Conservation (phyloP, 495 filamentous ascomycete species). For the Bathelium albidoporum region DNA sequence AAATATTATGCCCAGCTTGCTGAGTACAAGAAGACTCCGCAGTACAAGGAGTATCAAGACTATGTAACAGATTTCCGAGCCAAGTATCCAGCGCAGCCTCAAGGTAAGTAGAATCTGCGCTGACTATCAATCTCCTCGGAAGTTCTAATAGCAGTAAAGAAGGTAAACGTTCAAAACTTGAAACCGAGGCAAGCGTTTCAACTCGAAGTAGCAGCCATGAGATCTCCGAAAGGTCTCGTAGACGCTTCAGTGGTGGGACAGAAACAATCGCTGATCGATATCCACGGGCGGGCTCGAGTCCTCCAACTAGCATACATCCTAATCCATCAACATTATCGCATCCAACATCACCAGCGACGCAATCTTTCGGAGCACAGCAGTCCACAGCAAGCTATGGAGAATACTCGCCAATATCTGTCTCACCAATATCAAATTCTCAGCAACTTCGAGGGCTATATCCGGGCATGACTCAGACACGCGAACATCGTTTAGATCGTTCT, state of each 20-base stretch:
- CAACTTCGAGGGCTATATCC: background rate
- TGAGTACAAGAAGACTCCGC: slow-evolving; percentile 67
- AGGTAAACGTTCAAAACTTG: slow-evolving; percentile 30
- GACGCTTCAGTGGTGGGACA: slow-evolving; percentile 3
- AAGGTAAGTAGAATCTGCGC: slow-evolving; percentile 18
- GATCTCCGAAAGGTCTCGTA: slow-evolving; percentile 1
- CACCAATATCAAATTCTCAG: background rate
- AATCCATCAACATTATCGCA: background rate
- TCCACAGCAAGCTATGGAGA: slow-evolving; percentile 1
- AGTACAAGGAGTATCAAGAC: slow-evolving; percentile 43
- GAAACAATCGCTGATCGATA: background rate
- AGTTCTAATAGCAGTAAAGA: slow-evolving; percentile 13
- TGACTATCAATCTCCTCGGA: background rate
- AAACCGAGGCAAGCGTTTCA: slow-evolving; percentile 24
- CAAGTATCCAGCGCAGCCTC: slow-evolving; percentile 40
- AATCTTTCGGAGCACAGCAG: background rate
- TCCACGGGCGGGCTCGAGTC: slow-evolving; percentile 4
- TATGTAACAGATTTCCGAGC: slow-evolving; percentile 68
- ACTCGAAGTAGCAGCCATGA: slow-evolving; percentile 13
- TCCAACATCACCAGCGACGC: slow-evolving; percentile 1
- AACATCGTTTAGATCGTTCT: background rate
- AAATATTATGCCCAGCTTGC: slow-evolving; percentile 54
- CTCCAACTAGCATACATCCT: background rate
- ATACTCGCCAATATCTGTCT: background rate
- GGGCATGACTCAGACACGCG: background rate